Evolutionary conservation across 2,329 filamentous ascomycete genomes (phyloP), one percentile per base, ranked within the genome.

Genomic region (Pseudocercospora eumusae): DNA sequence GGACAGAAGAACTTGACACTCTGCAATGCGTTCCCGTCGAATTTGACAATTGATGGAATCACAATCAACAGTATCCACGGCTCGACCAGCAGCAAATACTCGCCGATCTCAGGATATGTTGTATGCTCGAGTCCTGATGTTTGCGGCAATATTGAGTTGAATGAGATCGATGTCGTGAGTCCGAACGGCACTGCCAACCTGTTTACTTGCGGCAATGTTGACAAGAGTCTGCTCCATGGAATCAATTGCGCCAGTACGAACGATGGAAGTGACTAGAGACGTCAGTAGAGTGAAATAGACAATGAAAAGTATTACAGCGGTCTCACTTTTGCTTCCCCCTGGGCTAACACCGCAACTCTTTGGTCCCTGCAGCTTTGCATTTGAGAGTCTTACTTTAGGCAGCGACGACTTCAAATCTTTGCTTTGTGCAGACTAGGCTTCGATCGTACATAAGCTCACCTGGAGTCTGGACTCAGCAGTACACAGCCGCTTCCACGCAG

Each of bases 1-100:
- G 84, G 84, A 8, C 84, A 87, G 74, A 82, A 78, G 63, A 87
- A 88, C 69, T 70, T 83, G 55, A 86, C 84, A 2, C 78, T 87
- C n/a, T 88, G 86, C 75, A 80, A 83, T 47, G 68, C 83, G 72
- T 84, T 77, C 68, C 86, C 85, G 2, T 83, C 83, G 42, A 80
- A 78, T 13, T 70, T 86, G 62, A 83, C 80, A 10, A 85, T 86
- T 65, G 78, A 78, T 18, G 80, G 86, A 63, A 75, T 88, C 52
- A 75, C 78, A 4, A 83, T 88, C 69, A 82, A 78, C 63, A 82
- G 86, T 65, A 82, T 88, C 70, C 73, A 74, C 21, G 85, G 85
- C 0, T 83, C 77, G 1, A 86, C 84, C 1, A 79, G 76, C 66
- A 73, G 69, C 33, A 79, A 78, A 66, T 75, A 77, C 61, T 72